phyloP scores from a whole-genome alignment of 202 grass and related monocot genomes.

The Panicum hallii region DNA sequence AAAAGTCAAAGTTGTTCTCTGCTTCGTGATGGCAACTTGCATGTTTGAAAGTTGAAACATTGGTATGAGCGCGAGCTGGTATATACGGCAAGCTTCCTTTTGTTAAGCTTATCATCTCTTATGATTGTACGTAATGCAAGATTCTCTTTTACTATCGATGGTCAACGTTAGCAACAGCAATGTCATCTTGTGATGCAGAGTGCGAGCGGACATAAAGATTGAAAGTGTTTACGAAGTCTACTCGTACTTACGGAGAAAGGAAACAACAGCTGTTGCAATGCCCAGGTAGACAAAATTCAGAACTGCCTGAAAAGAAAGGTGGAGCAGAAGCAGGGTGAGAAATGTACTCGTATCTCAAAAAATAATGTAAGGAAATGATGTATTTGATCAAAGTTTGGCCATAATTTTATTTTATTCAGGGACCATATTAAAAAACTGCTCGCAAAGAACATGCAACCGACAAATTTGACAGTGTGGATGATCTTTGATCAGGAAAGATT shows the following conservation, averaged over 20 bases:
- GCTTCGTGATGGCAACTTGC: not conserved
- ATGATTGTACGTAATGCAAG: not conserved
- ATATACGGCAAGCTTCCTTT: not conserved
- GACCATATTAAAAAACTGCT: not conserved
- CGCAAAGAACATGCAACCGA: not conserved
- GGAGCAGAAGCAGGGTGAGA: not conserved
- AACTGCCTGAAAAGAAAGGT: slow-evolving; percentile 53
- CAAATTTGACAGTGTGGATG: not conserved
- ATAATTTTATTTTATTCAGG: not conserved
- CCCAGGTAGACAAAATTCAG: slow-evolving; percentile 80
- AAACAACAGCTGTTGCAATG: slow-evolving; percentile 60
- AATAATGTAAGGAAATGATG: slow-evolving; percentile 10
- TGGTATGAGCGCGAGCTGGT: not conserved
- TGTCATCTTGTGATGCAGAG: slow-evolving; percentile 16
- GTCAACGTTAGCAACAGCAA: not conserved
- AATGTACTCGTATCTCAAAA: slow-evolving; percentile 3
- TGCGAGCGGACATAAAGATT: not conserved
- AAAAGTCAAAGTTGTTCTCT: slow-evolving; percentile 32
- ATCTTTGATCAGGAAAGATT: slow-evolving; percentile 26
- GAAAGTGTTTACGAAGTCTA: not conserved
- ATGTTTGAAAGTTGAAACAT: slow-evolving; percentile 20
- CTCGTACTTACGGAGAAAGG: slow-evolving; percentile 74
- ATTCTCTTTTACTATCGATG: slow-evolving; percentile 12
- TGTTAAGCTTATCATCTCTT: slow-evolving; percentile 22
- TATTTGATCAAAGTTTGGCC: not conserved